Percentiles rank a stretch among this genome's conserved stretches.
Evolutionary conservation across 768 basidiomycete genomes (phyloP).

Genomic region (Lyophyllum shimeji): DNA sequence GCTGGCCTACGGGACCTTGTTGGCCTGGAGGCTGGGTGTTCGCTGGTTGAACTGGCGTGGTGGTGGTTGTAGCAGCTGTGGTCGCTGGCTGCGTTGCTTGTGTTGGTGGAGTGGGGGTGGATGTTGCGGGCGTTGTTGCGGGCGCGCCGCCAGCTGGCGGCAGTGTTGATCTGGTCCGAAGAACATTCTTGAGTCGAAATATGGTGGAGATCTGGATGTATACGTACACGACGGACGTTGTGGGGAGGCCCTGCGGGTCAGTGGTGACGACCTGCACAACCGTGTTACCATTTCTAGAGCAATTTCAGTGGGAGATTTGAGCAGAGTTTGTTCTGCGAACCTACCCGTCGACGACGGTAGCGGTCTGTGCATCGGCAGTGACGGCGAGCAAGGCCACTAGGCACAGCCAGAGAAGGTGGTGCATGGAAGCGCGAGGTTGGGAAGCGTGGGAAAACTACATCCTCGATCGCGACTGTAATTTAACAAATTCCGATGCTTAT

Average conservation of each 20-base stretch:
- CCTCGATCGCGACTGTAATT: too few species aligned
- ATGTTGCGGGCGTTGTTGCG: constrained; percentile 21
- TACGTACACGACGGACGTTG: constrained; percentile 18
- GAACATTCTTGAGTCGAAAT: not conserved
- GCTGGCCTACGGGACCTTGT: constrained; percentile 60
- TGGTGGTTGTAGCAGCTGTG: constrained; percentile 14
- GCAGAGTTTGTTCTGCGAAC: constrained; percentile 13
- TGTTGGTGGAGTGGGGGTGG: constrained; percentile 21
- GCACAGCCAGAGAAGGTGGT: constrained; percentile 9
- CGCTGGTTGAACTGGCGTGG: not conserved
- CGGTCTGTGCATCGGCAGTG: constrained; percentile 41
- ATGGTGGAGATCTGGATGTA: not conserved
- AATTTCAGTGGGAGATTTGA: constrained; percentile 2
- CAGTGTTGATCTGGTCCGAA: constrained; percentile 22
- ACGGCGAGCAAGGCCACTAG: constrained; percentile 19
- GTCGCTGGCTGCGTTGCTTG: constrained; percentile 11
- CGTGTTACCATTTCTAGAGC: constrained; percentile 41
- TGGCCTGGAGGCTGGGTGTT: constrained; percentile 22
- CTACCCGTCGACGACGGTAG: constrained; percentile 48
- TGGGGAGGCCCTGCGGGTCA: constrained; percentile 7
- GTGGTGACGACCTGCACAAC: constrained; percentile 42
- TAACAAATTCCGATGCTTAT: too few species aligned
- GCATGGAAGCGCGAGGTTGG: constrained; percentile 12
- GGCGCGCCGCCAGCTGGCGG: constrained; percentile 11
- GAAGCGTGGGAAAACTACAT: constrained; percentile 12